Evolutionary conservation across 2,329 filamentous ascomycete species (phyloP).

Genomic region (Neophaeococcomyces mojaviensis): DNA sequence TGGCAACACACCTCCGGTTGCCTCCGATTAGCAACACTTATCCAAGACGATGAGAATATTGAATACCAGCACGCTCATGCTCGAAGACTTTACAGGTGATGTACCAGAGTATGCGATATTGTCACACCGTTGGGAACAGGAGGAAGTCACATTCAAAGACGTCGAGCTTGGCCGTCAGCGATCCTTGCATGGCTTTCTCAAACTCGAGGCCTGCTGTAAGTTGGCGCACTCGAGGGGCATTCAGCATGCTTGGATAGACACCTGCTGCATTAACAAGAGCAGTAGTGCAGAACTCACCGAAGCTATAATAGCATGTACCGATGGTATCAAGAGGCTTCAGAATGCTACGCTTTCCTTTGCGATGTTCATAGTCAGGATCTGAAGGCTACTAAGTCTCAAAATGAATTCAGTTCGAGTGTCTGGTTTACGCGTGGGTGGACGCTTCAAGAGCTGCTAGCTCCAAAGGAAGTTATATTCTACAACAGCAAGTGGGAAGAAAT

Average conservation of each 20-base stretch:
- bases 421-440: too few species aligned
- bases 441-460: slow-evolving; percentile 16
- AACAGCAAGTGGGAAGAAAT: neutral
- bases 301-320: slow-evolving; percentile 18
- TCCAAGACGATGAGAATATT: neutral
- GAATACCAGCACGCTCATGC: neutral
- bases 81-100: neutral
- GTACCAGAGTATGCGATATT: slow-evolving; percentile 26
- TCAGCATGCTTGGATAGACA: slow-evolving; percentile 10
- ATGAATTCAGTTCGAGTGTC: slow-evolving; percentile 17
- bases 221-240: neutral
- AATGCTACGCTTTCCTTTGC: slow-evolving; percentile 19
- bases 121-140: slow-evolving; percentile 28
- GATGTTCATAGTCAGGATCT: slow-evolving; percentile 4
- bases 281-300: slow-evolving; percentile 23
- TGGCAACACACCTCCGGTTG: too few species aligned
- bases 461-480: slow-evolving; percentile 24
- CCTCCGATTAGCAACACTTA: too few species aligned
- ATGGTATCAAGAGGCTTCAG: slow-evolving; percentile 20
- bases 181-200: neutral
- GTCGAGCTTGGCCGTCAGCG: neutral
- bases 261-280: too few species aligned
- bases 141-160: slow-evolving; percentile 11
- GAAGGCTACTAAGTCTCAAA: slow-evolving; percentile 6
- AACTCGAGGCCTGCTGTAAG: neutral